A percentile compares a stretch with the other conserved stretches of the same genome.
phyloP scores from a whole-genome alignment of 345 rosid genomes.

The Zanthoxylum bungeanum region DNA sequence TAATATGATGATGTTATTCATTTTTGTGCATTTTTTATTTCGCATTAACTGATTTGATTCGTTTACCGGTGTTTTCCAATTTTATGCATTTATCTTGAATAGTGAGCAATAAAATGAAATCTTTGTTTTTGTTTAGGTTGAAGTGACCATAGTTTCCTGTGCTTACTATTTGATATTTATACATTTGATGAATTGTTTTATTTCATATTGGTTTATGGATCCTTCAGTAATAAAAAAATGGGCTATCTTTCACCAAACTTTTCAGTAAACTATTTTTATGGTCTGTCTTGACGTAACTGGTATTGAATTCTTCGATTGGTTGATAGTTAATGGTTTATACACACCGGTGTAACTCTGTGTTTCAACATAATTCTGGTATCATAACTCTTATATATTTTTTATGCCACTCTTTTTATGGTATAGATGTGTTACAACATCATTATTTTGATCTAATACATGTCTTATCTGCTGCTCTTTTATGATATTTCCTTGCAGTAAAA shows the following conservation, averaged over 20 bases:
- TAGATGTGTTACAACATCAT: too few species aligned
- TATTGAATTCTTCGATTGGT: background rate
- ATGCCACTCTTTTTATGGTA: too few species aligned
- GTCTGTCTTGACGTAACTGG: slow-evolving; percentile 47
- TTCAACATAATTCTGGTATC: too few species aligned
- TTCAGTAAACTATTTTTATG: slow-evolving; percentile 35
- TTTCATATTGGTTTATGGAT: background rate
- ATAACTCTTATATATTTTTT: too few species aligned
- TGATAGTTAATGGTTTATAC: background rate
- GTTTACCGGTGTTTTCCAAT: background rate
- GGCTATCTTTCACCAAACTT: slow-evolving; percentile 42
- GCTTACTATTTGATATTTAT: background rate
- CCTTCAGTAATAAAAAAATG: slow-evolving; percentile 21
- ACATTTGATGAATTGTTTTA: background rate
- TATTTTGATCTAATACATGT: too few species aligned
- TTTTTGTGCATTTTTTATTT: background rate
- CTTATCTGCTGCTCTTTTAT: background rate
- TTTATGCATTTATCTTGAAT: background rate
- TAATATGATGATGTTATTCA: background rate
- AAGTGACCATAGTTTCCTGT: background rate
- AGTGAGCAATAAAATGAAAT: background rate
- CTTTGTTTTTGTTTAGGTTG: background rate
- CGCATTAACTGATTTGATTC: background rate
- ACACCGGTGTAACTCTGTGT: background rate
- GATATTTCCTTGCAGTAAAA: too few species aligned